Conservation (phyloP, 169 alveolate genomes). For the Eimeria zaria region DNA sequence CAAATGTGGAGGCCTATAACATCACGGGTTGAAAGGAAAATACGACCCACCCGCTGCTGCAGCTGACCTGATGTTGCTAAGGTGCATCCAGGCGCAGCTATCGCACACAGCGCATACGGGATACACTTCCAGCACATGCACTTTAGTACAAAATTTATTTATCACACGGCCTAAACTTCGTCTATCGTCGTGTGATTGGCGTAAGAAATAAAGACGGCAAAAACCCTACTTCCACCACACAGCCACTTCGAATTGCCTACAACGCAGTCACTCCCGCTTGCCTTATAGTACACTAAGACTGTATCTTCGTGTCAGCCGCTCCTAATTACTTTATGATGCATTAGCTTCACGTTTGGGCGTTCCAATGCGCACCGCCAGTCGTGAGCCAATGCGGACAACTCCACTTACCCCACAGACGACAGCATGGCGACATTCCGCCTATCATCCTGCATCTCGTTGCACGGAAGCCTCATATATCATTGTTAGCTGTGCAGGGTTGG, state of each 20-base stretch:
- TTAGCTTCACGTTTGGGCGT: not conserved
- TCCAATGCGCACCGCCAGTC: not conserved
- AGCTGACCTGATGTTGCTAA: too few species aligned
- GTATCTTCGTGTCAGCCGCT: too few species aligned
- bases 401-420: not conserved
- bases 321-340: not conserved
- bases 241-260: not conserved
- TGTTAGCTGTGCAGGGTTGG: not conserved
- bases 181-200: not conserved
- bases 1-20: too few species aligned
- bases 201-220: not conserved
- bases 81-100: too few species aligned
- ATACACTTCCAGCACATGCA: not conserved
- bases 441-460: not conserved
- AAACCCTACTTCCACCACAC: not conserved
- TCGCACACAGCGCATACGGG: not conserved
- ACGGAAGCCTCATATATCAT: not conserved
- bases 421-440: not conserved
- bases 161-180: too few species aligned
- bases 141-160: too few species aligned
- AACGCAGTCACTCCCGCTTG: not conserved
- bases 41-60: too few species aligned
- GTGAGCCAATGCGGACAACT: not conserved
- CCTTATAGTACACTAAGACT: not conserved
- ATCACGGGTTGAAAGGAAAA: too few species aligned